phyloP scores from a whole-genome alignment of 352 stramenopile species.

The Globisporangium barbulae region DNA sequence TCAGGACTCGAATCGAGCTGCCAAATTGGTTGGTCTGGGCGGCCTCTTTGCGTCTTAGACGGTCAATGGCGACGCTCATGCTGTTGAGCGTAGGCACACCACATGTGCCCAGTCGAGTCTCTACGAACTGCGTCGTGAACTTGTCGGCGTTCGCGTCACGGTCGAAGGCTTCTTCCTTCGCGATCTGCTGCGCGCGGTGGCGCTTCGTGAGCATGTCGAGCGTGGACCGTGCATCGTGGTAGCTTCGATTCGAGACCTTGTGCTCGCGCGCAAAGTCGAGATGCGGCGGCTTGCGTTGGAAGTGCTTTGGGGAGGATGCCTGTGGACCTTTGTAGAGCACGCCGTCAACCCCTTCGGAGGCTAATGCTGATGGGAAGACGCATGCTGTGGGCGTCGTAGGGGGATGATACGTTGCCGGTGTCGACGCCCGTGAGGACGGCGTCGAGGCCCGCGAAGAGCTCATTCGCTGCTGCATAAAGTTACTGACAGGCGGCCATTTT shows the following conservation, averaged over 20 bases:
- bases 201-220: conserved; percentile 45
- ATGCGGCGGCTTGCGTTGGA: conserved; percentile 57
- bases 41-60: conserved; percentile 30
- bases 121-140: conserved; percentile 50
- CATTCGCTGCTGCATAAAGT: background rate
- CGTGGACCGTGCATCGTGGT: conserved; percentile 41
- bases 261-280: conserved; percentile 57
- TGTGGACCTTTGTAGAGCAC: conserved; percentile 40
- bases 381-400: conserved; percentile 6
- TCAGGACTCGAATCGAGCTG: background rate
- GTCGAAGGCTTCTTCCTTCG: conserved; percentile 50
- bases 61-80: conserved; percentile 48
- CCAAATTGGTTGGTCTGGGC: background rate
- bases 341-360: conserved; percentile 34
- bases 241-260: conserved; percentile 31
- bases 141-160: conserved; percentile 31
- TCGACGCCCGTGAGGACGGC: background rate
- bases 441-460: background rate
- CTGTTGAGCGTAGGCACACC: conserved; percentile 66
- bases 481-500: background rate
- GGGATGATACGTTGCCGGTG: background rate
- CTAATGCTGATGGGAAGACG: conserved; percentile 20
- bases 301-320: conserved; percentile 16
- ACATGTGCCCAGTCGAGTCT: conserved; percentile 59
- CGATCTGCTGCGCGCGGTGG: conserved; percentile 46